Evolutionary conservation across 441 rosid genomes (phyloP).

Genomic region (Arabidopsis lyrata): DNA sequence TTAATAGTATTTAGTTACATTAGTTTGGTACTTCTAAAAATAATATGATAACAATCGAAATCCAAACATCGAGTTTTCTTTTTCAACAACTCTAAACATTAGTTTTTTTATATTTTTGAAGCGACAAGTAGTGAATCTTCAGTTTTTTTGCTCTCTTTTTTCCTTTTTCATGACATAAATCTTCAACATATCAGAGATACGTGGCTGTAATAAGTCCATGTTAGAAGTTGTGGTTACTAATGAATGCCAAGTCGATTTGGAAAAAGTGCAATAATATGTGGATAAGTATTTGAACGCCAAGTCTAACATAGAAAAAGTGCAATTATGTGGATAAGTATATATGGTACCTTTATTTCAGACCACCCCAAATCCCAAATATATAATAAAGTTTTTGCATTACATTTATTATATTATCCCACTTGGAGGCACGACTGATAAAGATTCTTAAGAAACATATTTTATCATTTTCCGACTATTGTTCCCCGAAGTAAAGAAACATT

Average conservation of each 20-base stretch:
- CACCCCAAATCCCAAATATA: conserved; percentile 20
- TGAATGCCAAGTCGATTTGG: conserved; percentile 21
- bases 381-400: conserved; percentile 11
- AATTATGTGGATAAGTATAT: conserved; percentile 35
- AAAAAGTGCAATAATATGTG: neutral
- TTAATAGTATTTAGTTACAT: too few relatives aligned
- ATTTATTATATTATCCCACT: conserved; percentile 32
- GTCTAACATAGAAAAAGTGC: neutral
- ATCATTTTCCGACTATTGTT: conserved; percentile 29
- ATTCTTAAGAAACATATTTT: conserved; percentile 14
- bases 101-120: neutral
- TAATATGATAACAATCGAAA: too few relatives aligned
- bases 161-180: conserved; percentile 11
- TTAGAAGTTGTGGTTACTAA: conserved; percentile 39
- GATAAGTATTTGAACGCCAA: too few relatives aligned
- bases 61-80: neutral
- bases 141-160: neutral
- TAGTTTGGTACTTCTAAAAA: too few relatives aligned
- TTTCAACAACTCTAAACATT: too few relatives aligned
- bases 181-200: conserved; percentile 22
- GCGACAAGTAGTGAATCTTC: conserved; percentile 7
- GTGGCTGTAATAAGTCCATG: conserved; percentile 35
- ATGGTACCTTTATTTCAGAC: conserved; percentile 33
- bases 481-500: neutral
- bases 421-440: conserved; percentile 36